Conservation (phyloP, 805 yeast genomes). For the Diddensiella transvaalensis region DNA sequence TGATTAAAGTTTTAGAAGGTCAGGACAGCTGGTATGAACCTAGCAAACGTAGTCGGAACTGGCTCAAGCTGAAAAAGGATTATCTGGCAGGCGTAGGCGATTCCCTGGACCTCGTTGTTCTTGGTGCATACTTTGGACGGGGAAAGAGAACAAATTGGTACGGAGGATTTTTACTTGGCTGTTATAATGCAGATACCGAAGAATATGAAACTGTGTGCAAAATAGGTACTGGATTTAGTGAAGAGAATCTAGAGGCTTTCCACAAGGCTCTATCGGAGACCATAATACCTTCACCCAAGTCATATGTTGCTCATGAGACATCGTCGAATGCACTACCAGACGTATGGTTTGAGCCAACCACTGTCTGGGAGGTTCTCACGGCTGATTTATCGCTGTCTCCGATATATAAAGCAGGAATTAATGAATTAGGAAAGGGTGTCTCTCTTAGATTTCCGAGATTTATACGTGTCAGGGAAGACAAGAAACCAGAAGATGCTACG, state of each 20-base stretch:
- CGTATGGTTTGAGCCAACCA: conserved; percentile 89
- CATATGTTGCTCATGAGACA: conserved; percentile 63
- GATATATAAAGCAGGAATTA: conserved; percentile 77
- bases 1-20: conserved; percentile 88
- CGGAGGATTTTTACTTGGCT: conserved; percentile 90
- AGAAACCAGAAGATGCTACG: conserved; percentile 81
- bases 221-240: conserved; percentile 96
- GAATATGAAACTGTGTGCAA: conserved; percentile 95
- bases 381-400: conserved; percentile 92
- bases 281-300: conserved; percentile 59
- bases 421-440: conserved; percentile 73
- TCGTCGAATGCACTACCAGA: conserved; percentile 74
- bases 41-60: conserved; percentile 87
- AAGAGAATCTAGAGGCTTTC: conserved; percentile 65
- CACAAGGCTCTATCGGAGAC: conserved; percentile 62
- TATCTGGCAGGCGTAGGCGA: conserved; percentile 95
- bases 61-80: conserved; percentile 95
- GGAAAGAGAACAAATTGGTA: conserved; percentile 94
- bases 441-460: conserved; percentile 88
- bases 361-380: conserved; percentile 80
- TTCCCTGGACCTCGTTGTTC: conserved; percentile 85
- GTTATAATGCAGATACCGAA: conserved; percentile 86
- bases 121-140: conserved; percentile 90
- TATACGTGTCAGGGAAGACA: conserved; percentile 78
- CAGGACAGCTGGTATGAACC: conserved; percentile 85